phyloP scores from a whole-genome alignment of 2,329 filamentous ascomycete species.

The Botrytis porri region DNA sequence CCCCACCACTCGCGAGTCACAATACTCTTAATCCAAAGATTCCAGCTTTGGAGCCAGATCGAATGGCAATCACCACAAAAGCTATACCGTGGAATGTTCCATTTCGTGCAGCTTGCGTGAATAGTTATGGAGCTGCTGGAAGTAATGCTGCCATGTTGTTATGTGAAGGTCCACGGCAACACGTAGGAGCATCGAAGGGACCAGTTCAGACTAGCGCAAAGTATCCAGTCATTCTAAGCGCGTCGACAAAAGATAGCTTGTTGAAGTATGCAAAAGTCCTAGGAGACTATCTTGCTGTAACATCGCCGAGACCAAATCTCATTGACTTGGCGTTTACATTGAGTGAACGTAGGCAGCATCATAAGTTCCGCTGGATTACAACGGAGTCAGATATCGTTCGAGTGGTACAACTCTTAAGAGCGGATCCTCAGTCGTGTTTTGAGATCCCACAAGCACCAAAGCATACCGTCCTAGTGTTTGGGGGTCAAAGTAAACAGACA shows the following conservation, averaged over 20 bases:
- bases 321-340: not conserved
- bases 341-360: not conserved
- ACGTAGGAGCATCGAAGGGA: not conserved
- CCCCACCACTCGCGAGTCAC: slow-evolving; percentile 43
- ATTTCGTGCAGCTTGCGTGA: slow-evolving; percentile 23
- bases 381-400: not conserved
- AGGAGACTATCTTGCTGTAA: not conserved
- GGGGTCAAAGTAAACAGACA: slow-evolving; percentile 19
- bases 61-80: not conserved
- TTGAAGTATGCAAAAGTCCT: not conserved
- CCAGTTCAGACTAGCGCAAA: not conserved
- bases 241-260: not conserved
- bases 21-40: slow-evolving; percentile 37
- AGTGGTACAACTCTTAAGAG: not conserved
- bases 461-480: slow-evolving; percentile 41
- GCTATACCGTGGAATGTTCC: not conserved
- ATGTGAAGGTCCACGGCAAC: slow-evolving; percentile 9
- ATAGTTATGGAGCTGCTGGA: slow-evolving; percentile 32
- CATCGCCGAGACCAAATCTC: not conserved
- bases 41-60: not conserved
- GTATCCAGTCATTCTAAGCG: not conserved
- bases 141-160: slow-evolving; percentile 28
- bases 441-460: slow-evolving; percentile 16
- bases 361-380: not conserved
- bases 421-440: not conserved